Evolutionary conservation across 2,329 filamentous ascomycete species (phyloP), one percentile per base, ranked within the genome.

Genomic region (Colletotrichum spaethianum): DNA sequence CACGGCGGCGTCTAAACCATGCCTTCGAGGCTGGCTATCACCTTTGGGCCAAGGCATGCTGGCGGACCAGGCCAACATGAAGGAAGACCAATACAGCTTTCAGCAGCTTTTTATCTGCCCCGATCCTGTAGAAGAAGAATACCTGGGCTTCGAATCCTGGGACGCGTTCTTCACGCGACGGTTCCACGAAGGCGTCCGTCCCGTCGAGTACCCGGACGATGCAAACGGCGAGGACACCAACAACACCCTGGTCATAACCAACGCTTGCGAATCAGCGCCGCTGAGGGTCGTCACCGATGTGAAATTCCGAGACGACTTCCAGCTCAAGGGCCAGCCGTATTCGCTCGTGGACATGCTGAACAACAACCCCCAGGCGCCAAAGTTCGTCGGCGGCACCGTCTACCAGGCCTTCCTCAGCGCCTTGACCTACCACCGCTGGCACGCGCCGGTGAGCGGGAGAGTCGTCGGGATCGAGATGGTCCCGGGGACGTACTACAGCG

Each of bases 401-500:
- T 94, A 93, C 79, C 92, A 94, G 77, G 92, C 91, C 0, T 94
- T 93, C 77, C 82, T 94, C 3, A 91, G 87, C 9, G 89, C 91
- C 0, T 81, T 93, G 63, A 91, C 88, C 53, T 94, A 94, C 79
- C 92, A 94, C 79, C 87, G 92, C 33, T 94, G 92, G 92, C 91
- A 94, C 80, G 80, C 89, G 0, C 92, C 92, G n/a, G 87, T 94
- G 0, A 87, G 84, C 6, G 92, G 92, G 0, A 90, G 79, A 6
- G 81, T 94, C 20, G 83, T 84, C 56, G 88, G 89, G 65, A 87
- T 88, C 0, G 90, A 87, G 69, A 84, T 91, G 0, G 79, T 88
- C 5, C 86, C 90, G 28, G 92, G 92, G 1, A 92, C 91, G 0
- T 94, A 93, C 80, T 94, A 91, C 76, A 90, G 89, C 26, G 91